Conservation (phyloP, 768 basidiomycete species). For the Naganishia vaughanmartiniae region DNA sequence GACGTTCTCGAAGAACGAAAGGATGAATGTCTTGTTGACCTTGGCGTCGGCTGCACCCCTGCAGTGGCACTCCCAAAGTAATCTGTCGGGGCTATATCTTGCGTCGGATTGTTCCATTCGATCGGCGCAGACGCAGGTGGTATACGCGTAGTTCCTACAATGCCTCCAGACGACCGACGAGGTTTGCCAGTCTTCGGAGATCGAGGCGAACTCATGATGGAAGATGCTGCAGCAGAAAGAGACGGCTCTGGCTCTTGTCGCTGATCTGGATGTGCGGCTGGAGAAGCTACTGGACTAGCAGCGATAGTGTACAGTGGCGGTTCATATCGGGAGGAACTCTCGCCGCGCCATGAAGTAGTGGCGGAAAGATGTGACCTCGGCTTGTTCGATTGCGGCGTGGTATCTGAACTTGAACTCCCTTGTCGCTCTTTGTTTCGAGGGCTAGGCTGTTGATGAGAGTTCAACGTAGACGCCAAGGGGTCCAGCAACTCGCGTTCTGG, state of each 20-base stretch:
- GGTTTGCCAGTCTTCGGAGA: constrained; percentile 34
- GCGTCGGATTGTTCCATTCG: constrained; percentile 56
- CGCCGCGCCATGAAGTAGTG: constrained; percentile 1
- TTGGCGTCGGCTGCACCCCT: constrained; percentile 27
- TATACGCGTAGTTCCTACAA: constrained; percentile 55
- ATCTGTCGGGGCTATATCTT: constrained; percentile 32
- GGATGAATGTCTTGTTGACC: constrained; percentile 11
- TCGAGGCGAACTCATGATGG: constrained; percentile 23
- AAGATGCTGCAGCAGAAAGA: constrained; percentile 10
- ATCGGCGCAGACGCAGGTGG: constrained; percentile 55
- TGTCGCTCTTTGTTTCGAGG: constrained; percentile 4
- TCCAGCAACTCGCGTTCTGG: constrained; percentile 90
- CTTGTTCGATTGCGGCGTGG: neutral
- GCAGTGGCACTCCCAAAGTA: constrained; percentile 42
- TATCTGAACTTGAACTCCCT: constrained; percentile 27
- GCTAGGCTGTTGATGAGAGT: neutral
- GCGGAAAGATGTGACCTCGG: constrained; percentile 1
- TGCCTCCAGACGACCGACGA: constrained; percentile 51
- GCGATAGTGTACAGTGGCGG: constrained; percentile 55
- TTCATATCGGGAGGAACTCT: constrained; percentile 58
- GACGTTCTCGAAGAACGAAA: constrained; percentile 27
- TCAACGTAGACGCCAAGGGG: constrained; percentile 61
- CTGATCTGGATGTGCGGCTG: neutral
- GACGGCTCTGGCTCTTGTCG: neutral
- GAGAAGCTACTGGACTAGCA: constrained; percentile 21